A percentile compares a stretch with the other conserved stretches of the same genome.
Conservation (phyloP, 1,284 basidiomycete genomes). For the Marasmius tenuissimus region DNA sequence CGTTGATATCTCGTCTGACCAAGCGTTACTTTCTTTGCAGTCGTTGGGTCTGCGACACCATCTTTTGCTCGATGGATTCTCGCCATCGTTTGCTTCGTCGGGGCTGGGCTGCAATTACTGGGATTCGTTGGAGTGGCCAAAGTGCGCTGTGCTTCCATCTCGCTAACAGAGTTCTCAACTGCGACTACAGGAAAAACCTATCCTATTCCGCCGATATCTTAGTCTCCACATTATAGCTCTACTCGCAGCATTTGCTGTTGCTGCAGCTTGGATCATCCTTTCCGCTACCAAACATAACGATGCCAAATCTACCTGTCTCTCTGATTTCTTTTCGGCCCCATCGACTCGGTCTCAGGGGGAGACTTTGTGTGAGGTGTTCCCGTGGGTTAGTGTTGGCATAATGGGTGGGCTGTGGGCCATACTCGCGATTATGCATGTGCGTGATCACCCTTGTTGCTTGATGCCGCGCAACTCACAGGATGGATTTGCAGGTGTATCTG, state of each 20-base stretch:
- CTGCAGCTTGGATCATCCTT: conserved; percentile 78
- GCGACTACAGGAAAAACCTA: conserved; percentile 67
- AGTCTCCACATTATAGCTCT: conserved; percentile 64
- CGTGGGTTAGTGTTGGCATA: conserved; percentile 89
- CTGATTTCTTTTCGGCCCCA: conserved; percentile 51
- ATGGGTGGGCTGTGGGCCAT: conserved; percentile 86
- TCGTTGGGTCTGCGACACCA: conserved; percentile 83
- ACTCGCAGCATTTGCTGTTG: conserved; percentile 67
- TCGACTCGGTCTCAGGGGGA: conserved; percentile 52
- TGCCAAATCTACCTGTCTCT: conserved; percentile 68
- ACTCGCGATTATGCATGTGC: conserved; percentile 73
- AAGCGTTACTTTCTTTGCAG: conserved; percentile 39
- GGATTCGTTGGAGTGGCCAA: conserved; percentile 82
- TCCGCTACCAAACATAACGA: conserved; percentile 74
- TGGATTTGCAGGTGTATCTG: conserved; percentile 58
- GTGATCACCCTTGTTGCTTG: conserved; percentile 16
- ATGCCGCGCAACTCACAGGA: conserved; percentile 7
- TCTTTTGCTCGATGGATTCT: conserved; percentile 74
- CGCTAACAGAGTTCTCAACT: conserved; percentile 1
- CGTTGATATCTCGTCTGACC: conserved; percentile 8
- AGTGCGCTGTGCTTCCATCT: conserved; percentile 39
- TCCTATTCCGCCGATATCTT: conserved; percentile 74
- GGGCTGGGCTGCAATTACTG: conserved; percentile 70
- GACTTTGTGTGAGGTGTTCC: conserved; percentile 81
- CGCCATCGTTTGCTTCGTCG: conserved; percentile 73